phyloP scores from a whole-genome alignment of 2,329 filamentous ascomycete genomes.

The Neocatenulostroma microsporum region DNA sequence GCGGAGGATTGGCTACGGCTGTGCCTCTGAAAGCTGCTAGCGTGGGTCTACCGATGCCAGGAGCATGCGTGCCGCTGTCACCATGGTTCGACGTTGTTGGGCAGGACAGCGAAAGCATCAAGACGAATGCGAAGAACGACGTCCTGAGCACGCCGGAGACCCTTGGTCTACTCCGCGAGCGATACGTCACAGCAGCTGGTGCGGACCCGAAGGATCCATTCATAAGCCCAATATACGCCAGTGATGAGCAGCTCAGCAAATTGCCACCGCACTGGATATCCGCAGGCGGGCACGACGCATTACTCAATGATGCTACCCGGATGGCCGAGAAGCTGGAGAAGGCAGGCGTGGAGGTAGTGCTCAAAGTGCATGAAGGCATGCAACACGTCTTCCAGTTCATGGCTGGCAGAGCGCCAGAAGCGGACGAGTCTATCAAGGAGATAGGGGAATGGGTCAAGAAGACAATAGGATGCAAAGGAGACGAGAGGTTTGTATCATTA shows the following conservation, averaged over 20 bases:
- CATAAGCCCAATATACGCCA: conserved; percentile 9
- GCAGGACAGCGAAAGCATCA: conserved; percentile 11
- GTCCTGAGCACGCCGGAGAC: conserved; percentile 15
- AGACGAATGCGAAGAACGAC: conserved; percentile 17
- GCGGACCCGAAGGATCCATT: conserved; percentile 7
- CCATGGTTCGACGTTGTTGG: conserved; percentile 21
- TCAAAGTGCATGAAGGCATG: conserved; percentile 43
- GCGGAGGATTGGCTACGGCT: conserved; percentile 18
- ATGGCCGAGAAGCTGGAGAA: conserved; percentile 44
- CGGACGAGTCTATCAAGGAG: conserved; percentile 13
- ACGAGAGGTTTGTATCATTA: no score
- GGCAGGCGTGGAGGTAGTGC: conserved; percentile 37
- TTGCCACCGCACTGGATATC: conserved; percentile 39
- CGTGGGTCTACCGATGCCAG: conserved; percentile 16
- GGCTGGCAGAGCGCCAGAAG: conserved; percentile 21
- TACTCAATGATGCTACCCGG: conserved; percentile 46
- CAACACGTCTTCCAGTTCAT: conserved; percentile 34
- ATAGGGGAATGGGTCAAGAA: conserved; percentile 19
- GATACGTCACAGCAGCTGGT: conserved; percentile 2
- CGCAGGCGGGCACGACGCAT: conserved; percentile 36
- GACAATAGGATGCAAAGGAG: conserved; percentile 14
- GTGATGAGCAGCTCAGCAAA: conserved; percentile 4
- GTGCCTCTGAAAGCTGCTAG: conserved; percentile 18
- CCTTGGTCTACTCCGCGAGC: conserved; percentile 14
- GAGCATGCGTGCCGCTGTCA: conserved; percentile 17